These are phyloP conservation scores for Ramichloridium luteum DNA, from an alignment of 2,329 filamentous ascomycete species.

Conservation along the genomic window DNA sequence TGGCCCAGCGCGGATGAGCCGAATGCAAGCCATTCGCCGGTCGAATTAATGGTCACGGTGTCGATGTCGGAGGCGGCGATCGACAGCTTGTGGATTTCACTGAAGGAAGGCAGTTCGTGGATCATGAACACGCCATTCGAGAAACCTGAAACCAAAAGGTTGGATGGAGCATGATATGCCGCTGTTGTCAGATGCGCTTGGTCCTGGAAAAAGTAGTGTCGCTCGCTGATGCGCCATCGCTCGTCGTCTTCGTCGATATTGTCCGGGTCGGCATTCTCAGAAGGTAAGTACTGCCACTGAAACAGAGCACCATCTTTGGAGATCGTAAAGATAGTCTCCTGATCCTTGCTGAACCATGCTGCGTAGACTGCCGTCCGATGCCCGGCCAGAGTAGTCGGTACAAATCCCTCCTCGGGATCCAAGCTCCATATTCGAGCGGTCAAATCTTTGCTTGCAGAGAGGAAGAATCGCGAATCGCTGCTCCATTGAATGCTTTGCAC, in stretches of 20 bases:
- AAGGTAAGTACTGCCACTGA: constrained; percentile 70
- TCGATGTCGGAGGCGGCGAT: constrained; percentile 97
- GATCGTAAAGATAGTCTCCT: constrained; percentile 91
- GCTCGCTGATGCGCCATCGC: constrained; percentile 82
- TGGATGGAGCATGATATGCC: constrained; percentile 74
- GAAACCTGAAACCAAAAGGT: constrained; percentile 91
- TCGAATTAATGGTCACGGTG: constrained; percentile 84
- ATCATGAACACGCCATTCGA: constrained; percentile 88
- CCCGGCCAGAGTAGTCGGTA: constrained; percentile 77
- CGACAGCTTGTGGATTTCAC: constrained; percentile 81
- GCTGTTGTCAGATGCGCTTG: constrained; percentile 78
- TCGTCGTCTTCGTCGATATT: constrained; percentile 51
- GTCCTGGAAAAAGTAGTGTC: constrained; percentile 88
- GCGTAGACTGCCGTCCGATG: constrained; percentile 82
- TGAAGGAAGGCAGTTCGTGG: constrained; percentile 93
- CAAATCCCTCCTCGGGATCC: constrained; percentile 73
- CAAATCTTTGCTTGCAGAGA: constrained; percentile 83
- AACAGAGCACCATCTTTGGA: constrained; percentile 97
- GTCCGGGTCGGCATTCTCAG: constrained; percentile 38
- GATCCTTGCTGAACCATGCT: constrained; percentile 94
- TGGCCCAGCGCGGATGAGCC: constrained; percentile 91
- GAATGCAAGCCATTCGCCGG: constrained; percentile 93
- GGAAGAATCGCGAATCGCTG: constrained; percentile 85
- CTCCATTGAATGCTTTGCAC: constrained; percentile 90
- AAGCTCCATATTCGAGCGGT: constrained; percentile 93